Evolutionary conservation across 495 filamentous ascomycete genomes (phyloP), one percentile per base, ranked within the genome.

Genomic region (Thermothielavioides terrestris): DNA sequence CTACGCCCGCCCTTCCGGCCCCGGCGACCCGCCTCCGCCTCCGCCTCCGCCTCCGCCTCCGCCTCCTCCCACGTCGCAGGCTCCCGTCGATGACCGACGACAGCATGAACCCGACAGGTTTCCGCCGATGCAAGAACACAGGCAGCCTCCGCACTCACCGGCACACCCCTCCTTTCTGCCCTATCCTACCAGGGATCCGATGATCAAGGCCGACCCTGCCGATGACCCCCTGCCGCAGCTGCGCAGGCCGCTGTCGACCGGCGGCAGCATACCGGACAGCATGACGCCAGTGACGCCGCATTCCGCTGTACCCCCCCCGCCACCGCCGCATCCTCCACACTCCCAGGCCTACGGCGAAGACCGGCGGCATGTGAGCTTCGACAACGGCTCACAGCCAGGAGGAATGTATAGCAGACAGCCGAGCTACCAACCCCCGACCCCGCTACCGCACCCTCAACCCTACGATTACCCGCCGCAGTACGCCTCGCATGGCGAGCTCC

Each of bases 121-220:
- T 53, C 70, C 70, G 50, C 67, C 68, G 50, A 76, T 76, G 64
- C 71, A 74, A 58, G 70, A 76, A 61, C 66, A 65, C 46, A 63
- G 71, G 50, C 71, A 70, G 57, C 71, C 64, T 59, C 71, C 71
- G 47, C 71, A 67, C 40, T 72, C 70, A 17, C 70, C 70, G 57
- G 70, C 67, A 34, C 70, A 68, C 55, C 68, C 71, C 48, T 50
- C 70, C 37, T 71, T 58, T 53, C 52, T 67, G 25, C 55, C 64
- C 3, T 68, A 68, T 46, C 51, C 62, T 47, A 58, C 65, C 6
- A 60, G 68, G 55, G 73, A 77, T 6, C 64, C 69, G 21, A 64
- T 73, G 54, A 62, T 77, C 48, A 78, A 78, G 60, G 61, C 72
- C 53, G 75, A 77, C 31, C 69, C 69, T 10, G 65, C 63, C 34